Base-by-base conservation (phyloP, 2,329 filamentous ascomycete genomes). In the Stachybotrys elegans region DNA sequence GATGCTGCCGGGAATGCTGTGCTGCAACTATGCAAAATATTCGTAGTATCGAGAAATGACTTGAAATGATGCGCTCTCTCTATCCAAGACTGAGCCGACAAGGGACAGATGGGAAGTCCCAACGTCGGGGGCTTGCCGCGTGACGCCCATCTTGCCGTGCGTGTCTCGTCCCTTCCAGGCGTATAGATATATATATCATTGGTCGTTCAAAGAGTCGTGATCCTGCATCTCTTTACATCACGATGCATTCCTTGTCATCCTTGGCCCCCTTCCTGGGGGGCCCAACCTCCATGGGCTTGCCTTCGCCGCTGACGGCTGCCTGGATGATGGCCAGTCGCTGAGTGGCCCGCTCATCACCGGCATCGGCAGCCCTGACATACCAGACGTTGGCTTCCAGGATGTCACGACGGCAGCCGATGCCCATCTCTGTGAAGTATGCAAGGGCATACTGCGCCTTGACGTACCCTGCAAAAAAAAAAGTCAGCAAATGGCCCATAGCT, bases 401-500 rank as follows among this genome's bases (percentile, higher is more conserved):
- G 62, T 98, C 93, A 40, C 89, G 83, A 29, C 90, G 86, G 63
- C 90, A 96, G 40, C 93, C 93, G 55, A 98, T 96, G 50, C 93
- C 93, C 88, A 94, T 95, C 65, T 98, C 93, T 5, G 91, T 96
- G 63, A 98, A 98, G 67, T 96, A 97, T 36, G 90, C 93, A 19
- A 95, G 81, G 0, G 93, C 89, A 57, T 97, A 98, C 62, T 96
- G 83, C n/a, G 93, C 93, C 55, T 81, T 82, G 50, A 78, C 75
- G 48, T 73, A 78, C 40, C 81, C 85, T 88, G 51, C 3, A 9
- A 20, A 42, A 13, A 17, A 6, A 19, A 11, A 25, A 12, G 22
- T 59, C 47, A 52, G 51, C 40, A 39, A 51, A 12, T n/a, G 6
- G 9, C 35, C 73, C 84, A 64, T 76, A 95, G 92, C 91, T 52